Conservation (phyloP, 2,329 filamentous ascomycete species). For the Cladophialophora carrionii region DNA sequence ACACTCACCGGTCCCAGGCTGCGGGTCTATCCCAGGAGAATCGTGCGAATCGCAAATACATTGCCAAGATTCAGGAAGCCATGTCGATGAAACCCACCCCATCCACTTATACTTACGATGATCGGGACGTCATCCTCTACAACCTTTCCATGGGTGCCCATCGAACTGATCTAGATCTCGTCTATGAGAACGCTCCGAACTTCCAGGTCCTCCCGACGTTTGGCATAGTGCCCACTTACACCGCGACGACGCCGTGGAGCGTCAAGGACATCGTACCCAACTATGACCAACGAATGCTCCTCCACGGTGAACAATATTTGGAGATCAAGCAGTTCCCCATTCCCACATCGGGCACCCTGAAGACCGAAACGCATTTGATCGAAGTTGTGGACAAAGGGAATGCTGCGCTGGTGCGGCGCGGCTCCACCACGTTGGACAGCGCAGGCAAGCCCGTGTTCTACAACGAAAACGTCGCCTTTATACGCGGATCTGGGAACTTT, state of each 20-base stretch:
- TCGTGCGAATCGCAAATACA: slow-evolving; percentile 61
- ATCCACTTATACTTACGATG: slow-evolving; percentile 79
- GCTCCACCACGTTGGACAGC: slow-evolving; percentile 78
- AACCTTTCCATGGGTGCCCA: slow-evolving; percentile 94
- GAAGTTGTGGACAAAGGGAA: slow-evolving; percentile 96
- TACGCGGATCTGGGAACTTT: slow-evolving; percentile 88
- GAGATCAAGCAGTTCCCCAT: slow-evolving; percentile 91
- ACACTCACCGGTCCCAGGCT: slow-evolving; percentile 9
- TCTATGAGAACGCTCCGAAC: slow-evolving; percentile 87
- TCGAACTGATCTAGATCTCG: slow-evolving; percentile 79
- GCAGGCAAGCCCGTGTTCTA: slow-evolving; percentile 93
- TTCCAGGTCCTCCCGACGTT: slow-evolving; percentile 83
- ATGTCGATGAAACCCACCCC: slow-evolving; percentile 71
- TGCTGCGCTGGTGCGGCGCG: slow-evolving; percentile 81
- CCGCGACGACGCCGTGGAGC: slow-evolving; percentile 76
- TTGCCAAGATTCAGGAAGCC: slow-evolving; percentile 74
- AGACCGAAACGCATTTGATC: slow-evolving; percentile 59
- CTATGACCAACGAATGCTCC: slow-evolving; percentile 97
- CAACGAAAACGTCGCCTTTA: slow-evolving; percentile 92
- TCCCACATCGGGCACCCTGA: slow-evolving; percentile 55
- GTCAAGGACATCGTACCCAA: slow-evolving; percentile 86
- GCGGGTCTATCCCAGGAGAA: slow-evolving; percentile 42
- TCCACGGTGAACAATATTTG: slow-evolving; percentile 98
- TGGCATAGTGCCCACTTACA: slow-evolving; percentile 90
- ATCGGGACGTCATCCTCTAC: slow-evolving; percentile 90